A percentile compares a stretch with the other conserved stretches of the same genome.
Conservation (phyloP, 352 stramenopile species). For the Poterioochromonas sp. region DNA sequence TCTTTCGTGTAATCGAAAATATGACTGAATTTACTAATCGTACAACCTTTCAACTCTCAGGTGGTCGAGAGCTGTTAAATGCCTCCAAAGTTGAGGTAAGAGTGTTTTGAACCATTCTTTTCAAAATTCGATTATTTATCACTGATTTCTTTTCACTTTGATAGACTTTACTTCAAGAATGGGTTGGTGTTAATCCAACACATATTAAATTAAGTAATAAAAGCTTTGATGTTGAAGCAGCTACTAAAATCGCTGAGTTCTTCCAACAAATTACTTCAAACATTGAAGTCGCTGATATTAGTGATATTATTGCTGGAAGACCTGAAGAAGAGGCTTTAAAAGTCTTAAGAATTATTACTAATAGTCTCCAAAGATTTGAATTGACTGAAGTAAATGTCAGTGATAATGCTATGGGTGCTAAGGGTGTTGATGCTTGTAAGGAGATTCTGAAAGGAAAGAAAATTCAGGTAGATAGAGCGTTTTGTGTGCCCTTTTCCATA, state of each 20-base stretch:
- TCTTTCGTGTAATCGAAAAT: too few relatives aligned
- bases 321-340: conserved; percentile 71
- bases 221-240: conserved; percentile 1
- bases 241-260: neutral
- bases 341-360: conserved; percentile 64
- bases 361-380: conserved; percentile 56
- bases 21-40: too few relatives aligned
- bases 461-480: conserved; percentile 46
- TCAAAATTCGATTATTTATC: neutral
- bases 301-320: conserved; percentile 74
- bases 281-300: conserved; percentile 51
- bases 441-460: conserved; percentile 60
- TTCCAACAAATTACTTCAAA: neutral
- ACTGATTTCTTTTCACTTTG: neutral
- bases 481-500: neutral
- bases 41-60: conserved; percentile 47
- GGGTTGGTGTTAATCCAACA: neutral
- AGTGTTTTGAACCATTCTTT: neutral
- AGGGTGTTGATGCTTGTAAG: conserved; percentile 74
- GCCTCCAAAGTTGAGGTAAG: neutral
- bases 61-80: conserved; percentile 1
- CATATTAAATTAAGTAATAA: conserved; percentile 27
- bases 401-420: conserved; percentile 87
- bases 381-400: conserved; percentile 76
- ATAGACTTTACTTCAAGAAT: neutral